Conservation (phyloP, 202 grass and related monocot species). For the Tripidium arundinaceum region DNA sequence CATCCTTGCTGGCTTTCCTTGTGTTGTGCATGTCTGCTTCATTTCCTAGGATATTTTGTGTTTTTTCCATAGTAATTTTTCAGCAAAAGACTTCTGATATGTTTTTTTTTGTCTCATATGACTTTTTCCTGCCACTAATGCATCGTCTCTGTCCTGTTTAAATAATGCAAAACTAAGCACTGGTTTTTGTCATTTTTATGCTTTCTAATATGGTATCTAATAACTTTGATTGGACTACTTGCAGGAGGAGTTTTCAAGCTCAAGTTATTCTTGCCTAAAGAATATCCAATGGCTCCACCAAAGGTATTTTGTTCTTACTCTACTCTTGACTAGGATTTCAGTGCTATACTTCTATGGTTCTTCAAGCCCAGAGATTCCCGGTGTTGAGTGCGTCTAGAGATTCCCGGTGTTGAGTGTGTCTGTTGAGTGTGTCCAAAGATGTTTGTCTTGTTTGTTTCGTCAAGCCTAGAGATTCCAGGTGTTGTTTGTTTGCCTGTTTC, state of each 20-base stretch:
- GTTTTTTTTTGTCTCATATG: neutral
- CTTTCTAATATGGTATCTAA: neutral
- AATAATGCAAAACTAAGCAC: neutral
- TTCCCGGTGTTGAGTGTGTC: too few species aligned
- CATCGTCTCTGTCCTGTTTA: neutral
- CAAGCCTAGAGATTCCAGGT: too few species aligned
- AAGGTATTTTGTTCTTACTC: conserved; percentile 40
- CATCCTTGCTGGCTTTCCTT: neutral
- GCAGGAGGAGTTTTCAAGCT: conserved; percentile 89
- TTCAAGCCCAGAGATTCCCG: too few species aligned
- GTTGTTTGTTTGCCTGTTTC: too few species aligned
- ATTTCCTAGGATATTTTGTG: neutral
- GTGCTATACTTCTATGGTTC: neutral
- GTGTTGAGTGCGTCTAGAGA: too few species aligned
- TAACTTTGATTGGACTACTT: conserved; percentile 15
- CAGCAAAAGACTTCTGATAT: neutral
- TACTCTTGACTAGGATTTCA: neutral
- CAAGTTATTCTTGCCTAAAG: conserved; percentile 81
- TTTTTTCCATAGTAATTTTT: too few species aligned
- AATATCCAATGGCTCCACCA: conserved; percentile 91
- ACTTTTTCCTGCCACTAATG: neutral
- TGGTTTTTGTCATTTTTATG: neutral
- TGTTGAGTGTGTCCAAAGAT: too few species aligned
- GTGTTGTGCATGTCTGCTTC: neutral
- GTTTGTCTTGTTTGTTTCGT: too few species aligned